phyloP scores from a whole-genome alignment of 129 eudicot species.

The Gnaphalium uliginosum region DNA sequence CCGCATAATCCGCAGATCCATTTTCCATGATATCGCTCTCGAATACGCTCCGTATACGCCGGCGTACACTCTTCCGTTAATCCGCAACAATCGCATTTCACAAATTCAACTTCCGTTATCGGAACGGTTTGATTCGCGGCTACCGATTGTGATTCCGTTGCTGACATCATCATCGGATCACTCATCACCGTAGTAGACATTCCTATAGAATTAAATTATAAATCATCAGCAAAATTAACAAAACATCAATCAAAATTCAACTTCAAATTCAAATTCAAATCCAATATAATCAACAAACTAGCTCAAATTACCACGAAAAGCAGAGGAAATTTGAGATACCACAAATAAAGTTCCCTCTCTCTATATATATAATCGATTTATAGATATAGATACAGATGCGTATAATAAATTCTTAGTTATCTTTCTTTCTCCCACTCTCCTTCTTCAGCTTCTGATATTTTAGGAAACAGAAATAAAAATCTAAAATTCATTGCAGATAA shows the following conservation, averaged over 20 bases:
- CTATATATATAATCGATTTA: neutral
- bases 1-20: constrained; percentile 92
- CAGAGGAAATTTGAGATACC: constrained; percentile 21
- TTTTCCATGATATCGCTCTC: constrained; percentile 65
- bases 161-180: constrained; percentile 49
- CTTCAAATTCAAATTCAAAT: constrained; percentile 5
- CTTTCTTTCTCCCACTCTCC: constrained; percentile 74
- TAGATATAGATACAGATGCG: neutral
- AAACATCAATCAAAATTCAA: neutral
- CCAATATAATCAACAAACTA: neutral
- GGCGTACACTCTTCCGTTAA: constrained; percentile 86
- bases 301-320: constrained; percentile 33
- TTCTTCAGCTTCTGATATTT: constrained; percentile 53
- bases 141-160: constrained; percentile 39
- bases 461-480: constrained; percentile 46
- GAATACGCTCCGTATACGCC: constrained; percentile 61
- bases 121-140: constrained; percentile 29
- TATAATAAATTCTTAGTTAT: constrained; percentile 21
- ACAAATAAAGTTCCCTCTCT: neutral
- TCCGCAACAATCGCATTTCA: constrained; percentile 76
- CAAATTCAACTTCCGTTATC: constrained; percentile 51
- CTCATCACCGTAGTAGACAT: constrained; percentile 61
- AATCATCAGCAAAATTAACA: constrained; percentile 17
- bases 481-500: constrained; percentile 52
- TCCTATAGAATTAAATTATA: neutral